Conservation (phyloP, 768 basidiomycete genomes). For the Rhodosporidiobolus odoratus region DNA sequence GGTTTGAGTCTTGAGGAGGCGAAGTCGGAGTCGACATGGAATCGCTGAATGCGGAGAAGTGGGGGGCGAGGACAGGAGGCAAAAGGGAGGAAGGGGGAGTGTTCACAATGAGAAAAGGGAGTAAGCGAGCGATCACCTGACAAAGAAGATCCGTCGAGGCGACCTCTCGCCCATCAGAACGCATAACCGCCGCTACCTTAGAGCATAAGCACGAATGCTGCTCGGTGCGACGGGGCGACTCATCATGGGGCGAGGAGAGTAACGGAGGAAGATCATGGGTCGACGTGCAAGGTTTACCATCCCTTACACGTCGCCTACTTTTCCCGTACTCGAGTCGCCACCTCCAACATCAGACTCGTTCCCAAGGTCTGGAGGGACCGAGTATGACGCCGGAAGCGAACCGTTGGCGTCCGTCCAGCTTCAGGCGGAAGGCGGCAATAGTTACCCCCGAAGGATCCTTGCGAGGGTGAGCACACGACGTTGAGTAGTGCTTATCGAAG, state of each 20-base stretch:
- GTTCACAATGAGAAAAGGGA: too few species aligned
- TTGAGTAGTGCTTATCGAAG: neutral
- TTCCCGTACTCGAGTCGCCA: neutral
- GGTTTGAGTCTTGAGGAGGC: too few species aligned
- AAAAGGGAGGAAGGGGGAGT: too few species aligned
- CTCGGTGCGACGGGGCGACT: neutral
- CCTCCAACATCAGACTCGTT: neutral
- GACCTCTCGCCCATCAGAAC: too few species aligned
- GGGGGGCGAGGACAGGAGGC: too few species aligned
- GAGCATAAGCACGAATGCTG: neutral
- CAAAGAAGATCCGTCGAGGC: too few species aligned
- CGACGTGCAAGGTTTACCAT: neutral
- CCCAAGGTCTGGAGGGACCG: too few species aligned
- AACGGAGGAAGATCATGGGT: neutral
- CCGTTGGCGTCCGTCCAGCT: too few species aligned
- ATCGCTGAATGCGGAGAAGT: too few species aligned
- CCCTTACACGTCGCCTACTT: neutral
- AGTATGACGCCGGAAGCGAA: too few species aligned
- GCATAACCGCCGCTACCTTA: neutral
- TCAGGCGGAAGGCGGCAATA: neutral
- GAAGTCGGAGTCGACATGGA: too few species aligned
- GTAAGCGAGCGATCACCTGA: too few species aligned
- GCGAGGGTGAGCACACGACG: neutral
- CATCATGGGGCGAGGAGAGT: neutral
- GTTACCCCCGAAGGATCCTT: neutral